Conservation (phyloP, 225 moss, liverwort and hornwort genomes). For the Climacium dendroides region DNA sequence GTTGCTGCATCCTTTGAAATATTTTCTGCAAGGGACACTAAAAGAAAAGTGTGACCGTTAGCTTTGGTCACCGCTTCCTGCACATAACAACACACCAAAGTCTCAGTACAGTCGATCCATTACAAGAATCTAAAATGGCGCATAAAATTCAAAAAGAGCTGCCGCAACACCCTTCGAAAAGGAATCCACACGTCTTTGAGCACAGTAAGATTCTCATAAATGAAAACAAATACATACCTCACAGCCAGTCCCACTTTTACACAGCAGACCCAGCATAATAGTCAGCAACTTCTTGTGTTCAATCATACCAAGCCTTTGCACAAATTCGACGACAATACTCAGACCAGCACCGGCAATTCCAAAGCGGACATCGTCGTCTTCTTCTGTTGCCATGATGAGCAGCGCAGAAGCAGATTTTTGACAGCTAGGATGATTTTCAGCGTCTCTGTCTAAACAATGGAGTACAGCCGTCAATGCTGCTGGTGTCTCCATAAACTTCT, state of each 20-base stretch:
- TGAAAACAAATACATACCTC: not conserved
- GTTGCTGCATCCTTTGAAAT: not conserved
- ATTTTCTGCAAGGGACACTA: not conserved
- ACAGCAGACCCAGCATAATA: not conserved
- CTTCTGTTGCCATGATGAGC: conserved; percentile 2
- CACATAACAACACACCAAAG: not conserved
- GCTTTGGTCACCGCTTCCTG: conserved; percentile 5
- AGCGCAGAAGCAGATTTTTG: not conserved
- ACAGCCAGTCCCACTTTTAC: not conserved
- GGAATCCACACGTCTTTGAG: not conserved
- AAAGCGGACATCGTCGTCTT: not conserved
- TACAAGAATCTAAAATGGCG: not conserved
- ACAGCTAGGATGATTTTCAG: not conserved
- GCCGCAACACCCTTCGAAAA: not conserved
- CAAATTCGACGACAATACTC: not conserved
- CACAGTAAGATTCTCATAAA: not conserved
- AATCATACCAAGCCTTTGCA: not conserved
- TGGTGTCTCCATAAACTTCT: not conserved
- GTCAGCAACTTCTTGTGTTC: conserved; percentile 1
- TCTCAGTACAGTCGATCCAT: not conserved
- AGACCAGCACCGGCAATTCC: not conserved
- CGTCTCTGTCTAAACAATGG: not conserved
- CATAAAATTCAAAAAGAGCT: not conserved
- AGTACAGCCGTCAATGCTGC: not conserved
- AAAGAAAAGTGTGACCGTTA: not conserved